Evolutionary conservation across 2,329 filamentous ascomycete species (phyloP).

Genomic region (Penicillium brevicompactum): DNA sequence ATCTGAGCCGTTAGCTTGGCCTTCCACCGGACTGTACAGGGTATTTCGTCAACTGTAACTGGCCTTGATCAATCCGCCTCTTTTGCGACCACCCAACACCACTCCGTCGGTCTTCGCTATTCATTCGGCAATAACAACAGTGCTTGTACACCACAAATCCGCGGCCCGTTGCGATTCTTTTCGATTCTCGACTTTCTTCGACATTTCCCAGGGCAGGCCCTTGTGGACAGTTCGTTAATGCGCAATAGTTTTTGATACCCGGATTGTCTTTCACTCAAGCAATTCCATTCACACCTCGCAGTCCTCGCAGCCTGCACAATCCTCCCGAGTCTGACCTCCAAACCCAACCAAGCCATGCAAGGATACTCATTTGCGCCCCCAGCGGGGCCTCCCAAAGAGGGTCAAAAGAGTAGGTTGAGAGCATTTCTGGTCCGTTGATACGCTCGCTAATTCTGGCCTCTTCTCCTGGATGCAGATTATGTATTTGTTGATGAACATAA

Average conservation of each 20-base stretch:
- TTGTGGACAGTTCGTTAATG: constrained; percentile 11
- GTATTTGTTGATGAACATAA: constrained; percentile 99
- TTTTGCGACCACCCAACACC: too few relatives aligned
- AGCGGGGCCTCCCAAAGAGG: constrained; percentile 67
- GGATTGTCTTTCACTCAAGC: background rate
- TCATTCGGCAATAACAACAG: too few relatives aligned
- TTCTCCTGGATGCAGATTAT: constrained; percentile 67
- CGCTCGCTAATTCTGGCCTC: constrained; percentile 11
- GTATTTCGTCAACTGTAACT: too few relatives aligned
- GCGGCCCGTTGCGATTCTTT: too few relatives aligned
- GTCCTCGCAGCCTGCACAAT: background rate
- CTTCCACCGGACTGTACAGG: too few relatives aligned
- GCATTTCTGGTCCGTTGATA: background rate
- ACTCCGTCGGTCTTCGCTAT: too few relatives aligned
- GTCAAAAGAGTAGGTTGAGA: constrained; percentile 73
- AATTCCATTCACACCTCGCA: background rate
- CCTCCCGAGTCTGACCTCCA: constrained; percentile 25
- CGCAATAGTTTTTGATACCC: constrained; percentile 1
- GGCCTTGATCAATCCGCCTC: too few relatives aligned
- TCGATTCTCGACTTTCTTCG: too few relatives aligned
- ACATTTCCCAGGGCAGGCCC: constrained; percentile 18
- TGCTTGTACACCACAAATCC: too few relatives aligned
- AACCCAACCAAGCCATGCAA: constrained; percentile 54
- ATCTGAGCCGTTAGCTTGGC: too few relatives aligned
- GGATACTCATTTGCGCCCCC: constrained; percentile 74